Conservation (phyloP, 2,329 filamentous ascomycete genomes). For the Purpureocillium lavendulum region DNA sequence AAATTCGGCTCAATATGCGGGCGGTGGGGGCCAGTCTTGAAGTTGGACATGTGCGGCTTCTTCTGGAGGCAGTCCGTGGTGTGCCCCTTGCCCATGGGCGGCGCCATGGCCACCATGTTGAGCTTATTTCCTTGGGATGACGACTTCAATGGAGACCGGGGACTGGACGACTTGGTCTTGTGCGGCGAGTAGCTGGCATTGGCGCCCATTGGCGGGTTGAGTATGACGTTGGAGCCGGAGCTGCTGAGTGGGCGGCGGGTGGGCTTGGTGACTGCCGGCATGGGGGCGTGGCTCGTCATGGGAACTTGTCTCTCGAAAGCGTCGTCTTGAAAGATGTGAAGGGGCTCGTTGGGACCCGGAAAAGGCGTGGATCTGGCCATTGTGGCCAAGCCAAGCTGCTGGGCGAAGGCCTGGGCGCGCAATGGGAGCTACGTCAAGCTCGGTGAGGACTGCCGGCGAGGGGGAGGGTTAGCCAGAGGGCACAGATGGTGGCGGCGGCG, state of each 20-base stretch:
- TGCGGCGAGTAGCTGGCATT: conserved; percentile 57
- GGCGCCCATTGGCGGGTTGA: conserved; percentile 52
- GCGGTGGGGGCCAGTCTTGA: conserved; percentile 48
- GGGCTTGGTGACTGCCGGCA: conserved; percentile 42
- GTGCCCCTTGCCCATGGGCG: conserved; percentile 45
- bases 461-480: neutral
- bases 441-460: neutral
- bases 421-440: neutral
- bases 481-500: too few species aligned
- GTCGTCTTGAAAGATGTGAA: conserved; percentile 46
- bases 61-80: conserved; percentile 63
- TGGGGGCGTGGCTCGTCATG: conserved; percentile 48
- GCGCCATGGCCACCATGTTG: conserved; percentile 59
- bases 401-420: conserved; percentile 2
- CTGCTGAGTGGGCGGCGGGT: conserved; percentile 38
- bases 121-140: conserved; percentile 47
- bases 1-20: conserved; percentile 33
- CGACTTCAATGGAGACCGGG: conserved; percentile 48
- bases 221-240: conserved; percentile 53
- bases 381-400: conserved; percentile 24
- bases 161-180: conserved; percentile 57
- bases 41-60: conserved; percentile 52
- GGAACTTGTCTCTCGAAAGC: conserved; percentile 35
- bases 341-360: conserved; percentile 34
- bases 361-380: conserved; percentile 47